Evolutionary conservation across 306 rosid genomes (phyloP).

Genomic region (Nissolia schottii): DNA sequence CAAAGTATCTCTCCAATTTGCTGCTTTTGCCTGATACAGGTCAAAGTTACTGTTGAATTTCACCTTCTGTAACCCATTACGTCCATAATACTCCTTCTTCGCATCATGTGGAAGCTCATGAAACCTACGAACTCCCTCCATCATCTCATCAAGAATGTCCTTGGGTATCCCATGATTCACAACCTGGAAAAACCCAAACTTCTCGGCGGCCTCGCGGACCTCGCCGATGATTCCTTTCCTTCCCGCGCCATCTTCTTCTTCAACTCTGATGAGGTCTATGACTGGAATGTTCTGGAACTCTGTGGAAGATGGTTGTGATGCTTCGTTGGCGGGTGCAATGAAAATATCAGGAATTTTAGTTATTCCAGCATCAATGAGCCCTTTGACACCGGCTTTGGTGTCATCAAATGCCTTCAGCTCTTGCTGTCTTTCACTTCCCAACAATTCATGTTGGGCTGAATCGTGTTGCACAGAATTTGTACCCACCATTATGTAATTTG

Average conservation of each 20-base stretch:
- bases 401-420: slow-evolving; percentile 19
- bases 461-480: background rate
- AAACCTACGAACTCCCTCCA: slow-evolving; percentile 5
- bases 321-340: background rate
- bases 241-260: background rate
- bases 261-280: background rate
- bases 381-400: slow-evolving; percentile 14
- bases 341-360: background rate
- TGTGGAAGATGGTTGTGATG: background rate
- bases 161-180: slow-evolving; percentile 18
- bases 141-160: background rate
- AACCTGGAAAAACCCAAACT: slow-evolving; percentile 13
- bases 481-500: background rate
- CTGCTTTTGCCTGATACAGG: background rate
- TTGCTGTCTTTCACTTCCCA: background rate
- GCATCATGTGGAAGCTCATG: background rate
- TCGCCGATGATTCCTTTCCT: background rate
- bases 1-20: slow-evolving; percentile 22
- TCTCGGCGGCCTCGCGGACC: background rate
- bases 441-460: background rate
- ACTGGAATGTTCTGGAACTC: background rate
- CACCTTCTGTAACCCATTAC: background rate
- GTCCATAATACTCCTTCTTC: background rate
- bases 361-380: background rate
- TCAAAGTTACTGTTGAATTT: background rate